These are phyloP conservation scores for Biscutella laevigata DNA, from an alignment of 441 rosid species.

Conservation along the genomic window DNA sequence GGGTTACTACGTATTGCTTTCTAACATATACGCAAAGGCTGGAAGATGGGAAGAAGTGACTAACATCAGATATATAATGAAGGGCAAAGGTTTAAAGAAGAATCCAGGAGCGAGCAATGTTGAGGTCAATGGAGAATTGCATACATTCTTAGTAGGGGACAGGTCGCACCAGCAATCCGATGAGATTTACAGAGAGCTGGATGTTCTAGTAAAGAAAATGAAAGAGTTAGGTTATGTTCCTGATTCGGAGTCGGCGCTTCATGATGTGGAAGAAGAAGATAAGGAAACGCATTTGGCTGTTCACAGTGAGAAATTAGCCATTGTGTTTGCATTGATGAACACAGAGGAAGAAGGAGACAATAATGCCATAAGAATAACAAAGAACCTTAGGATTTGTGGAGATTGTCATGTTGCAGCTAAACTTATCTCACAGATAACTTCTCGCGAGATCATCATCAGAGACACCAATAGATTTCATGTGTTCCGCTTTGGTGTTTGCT, in stretches of 20 bases:
- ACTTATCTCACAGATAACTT: conserved; percentile 40
- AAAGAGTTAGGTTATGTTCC: conserved; percentile 45
- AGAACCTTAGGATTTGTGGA: conserved; percentile 47
- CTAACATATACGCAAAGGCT: conserved; percentile 53
- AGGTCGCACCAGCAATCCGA: conserved; percentile 31
- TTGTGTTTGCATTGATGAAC: conserved; percentile 46
- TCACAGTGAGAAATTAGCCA: conserved; percentile 51
- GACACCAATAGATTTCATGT: conserved; percentile 48
- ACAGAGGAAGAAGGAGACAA: conserved; percentile 23
- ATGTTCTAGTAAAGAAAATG: conserved; percentile 40
- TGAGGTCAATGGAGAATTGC: conserved; percentile 34
- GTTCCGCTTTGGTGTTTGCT: conserved; percentile 37
- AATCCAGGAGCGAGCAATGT: conserved; percentile 42
- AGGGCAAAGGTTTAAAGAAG: conserved; percentile 45
- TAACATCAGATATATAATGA: conserved; percentile 39
- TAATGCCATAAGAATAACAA: conserved; percentile 38
- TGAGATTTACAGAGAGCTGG: conserved; percentile 37
- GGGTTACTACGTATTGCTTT: conserved; percentile 47
- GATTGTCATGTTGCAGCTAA: conserved; percentile 50
- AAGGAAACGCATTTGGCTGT: conserved; percentile 49
- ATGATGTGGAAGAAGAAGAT: conserved; percentile 56
- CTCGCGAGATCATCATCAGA: conserved; percentile 40
- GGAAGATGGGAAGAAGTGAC: conserved; percentile 49
- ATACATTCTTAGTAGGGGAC: conserved; percentile 47
- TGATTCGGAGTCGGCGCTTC: conserved; percentile 46